Conservation (phyloP, 305 asterid genomes). For the Fraxinus xanthoxyloides region DNA sequence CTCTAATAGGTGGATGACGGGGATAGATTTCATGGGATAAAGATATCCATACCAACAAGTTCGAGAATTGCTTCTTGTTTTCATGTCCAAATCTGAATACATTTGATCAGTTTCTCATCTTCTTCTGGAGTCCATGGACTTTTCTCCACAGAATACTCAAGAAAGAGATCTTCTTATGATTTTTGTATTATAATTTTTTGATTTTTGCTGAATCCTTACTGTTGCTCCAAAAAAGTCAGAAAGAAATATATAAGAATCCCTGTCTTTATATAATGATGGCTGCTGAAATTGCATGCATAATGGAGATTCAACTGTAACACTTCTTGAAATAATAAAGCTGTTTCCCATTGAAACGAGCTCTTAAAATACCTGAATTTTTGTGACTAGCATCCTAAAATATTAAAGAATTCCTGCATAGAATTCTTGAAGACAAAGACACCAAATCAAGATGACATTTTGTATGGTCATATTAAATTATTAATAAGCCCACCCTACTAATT, state of each 20-base stretch:
- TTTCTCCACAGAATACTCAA: neutral
- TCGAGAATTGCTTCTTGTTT: neutral
- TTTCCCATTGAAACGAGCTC: neutral
- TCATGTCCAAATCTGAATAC: neutral
- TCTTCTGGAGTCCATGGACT: neutral
- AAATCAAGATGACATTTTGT: neutral
- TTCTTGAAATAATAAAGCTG: neutral
- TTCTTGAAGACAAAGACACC: neutral
- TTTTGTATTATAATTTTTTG: neutral
- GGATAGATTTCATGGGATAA: neutral
- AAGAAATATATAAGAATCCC: neutral
- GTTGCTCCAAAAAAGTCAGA: neutral
- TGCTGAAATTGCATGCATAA: neutral
- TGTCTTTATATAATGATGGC: neutral
- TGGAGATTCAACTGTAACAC: neutral
- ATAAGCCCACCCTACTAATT: neutral
- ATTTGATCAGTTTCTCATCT: neutral
- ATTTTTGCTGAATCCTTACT: neutral
- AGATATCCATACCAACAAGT: neutral
- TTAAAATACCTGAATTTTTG: neutral
- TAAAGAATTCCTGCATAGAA: neutral
- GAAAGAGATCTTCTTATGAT: neutral
- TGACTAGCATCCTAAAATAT: neutral
- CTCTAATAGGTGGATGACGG: neutral
- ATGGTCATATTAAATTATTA: neutral